Percentiles rank a stretch among this genome's conserved stretches.
phyloP scores from a whole-genome alignment of 2,329 filamentous ascomycete genomes.

The Calonectria pteridis region DNA sequence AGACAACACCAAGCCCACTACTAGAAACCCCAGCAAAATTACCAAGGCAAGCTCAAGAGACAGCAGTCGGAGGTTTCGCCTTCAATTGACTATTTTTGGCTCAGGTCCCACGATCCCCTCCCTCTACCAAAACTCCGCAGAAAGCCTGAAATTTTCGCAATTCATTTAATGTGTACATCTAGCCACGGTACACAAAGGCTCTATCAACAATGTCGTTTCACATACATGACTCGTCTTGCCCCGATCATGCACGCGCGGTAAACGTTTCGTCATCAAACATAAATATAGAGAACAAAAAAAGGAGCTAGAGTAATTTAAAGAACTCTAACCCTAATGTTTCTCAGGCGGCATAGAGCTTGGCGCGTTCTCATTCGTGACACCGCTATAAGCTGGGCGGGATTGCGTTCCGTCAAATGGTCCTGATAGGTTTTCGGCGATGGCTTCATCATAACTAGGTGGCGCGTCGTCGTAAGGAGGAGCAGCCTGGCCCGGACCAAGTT shows the following conservation, averaged over 20 bases:
- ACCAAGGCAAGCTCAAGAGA: background rate
- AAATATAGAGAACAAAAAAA: constrained; percentile 22
- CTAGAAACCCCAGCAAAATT: background rate
- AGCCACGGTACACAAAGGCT: constrained; percentile 19
- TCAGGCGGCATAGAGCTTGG: constrained; percentile 62
- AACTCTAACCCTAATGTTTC: constrained; percentile 49
- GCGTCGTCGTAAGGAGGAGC: constrained; percentile 74
- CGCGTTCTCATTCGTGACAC: constrained; percentile 71
- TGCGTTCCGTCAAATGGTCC: constrained; percentile 74
- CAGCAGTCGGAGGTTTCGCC: background rate
- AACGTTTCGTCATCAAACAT: constrained; percentile 29
- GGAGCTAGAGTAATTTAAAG: background rate
- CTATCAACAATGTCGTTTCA: constrained; percentile 15
- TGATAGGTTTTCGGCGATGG: constrained; percentile 80
- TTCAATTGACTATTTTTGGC: background rate
- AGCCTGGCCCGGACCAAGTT: constrained; percentile 59
- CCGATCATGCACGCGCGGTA: background rate
- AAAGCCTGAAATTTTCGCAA: background rate
- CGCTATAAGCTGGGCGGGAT: constrained; percentile 76
- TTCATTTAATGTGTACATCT: background rate
- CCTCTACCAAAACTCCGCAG: background rate
- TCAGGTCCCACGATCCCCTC: background rate
- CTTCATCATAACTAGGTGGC: constrained; percentile 96
- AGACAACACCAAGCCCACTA: background rate
- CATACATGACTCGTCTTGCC: background rate